phyloP scores from a whole-genome alignment of 2,329 filamentous ascomycete genomes.

The Dactylonectria macrodidyma region DNA sequence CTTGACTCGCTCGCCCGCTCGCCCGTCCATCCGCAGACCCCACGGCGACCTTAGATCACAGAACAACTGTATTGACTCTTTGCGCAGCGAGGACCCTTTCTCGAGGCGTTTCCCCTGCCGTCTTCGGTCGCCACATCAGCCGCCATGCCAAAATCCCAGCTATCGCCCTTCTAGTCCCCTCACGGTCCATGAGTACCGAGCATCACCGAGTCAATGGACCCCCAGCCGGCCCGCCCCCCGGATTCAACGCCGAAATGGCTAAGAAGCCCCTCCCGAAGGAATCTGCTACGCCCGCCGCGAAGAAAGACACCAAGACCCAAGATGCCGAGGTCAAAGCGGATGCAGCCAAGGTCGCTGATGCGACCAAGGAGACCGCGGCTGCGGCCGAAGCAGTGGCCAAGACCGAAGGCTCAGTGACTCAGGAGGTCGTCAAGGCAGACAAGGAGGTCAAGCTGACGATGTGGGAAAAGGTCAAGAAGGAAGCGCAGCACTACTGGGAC shows the following conservation, averaged over 20 bases:
- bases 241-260: slow-evolving; percentile 91
- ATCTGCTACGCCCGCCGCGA: slow-evolving; percentile 52
- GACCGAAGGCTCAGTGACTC: slow-evolving; percentile 55
- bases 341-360: slow-evolving; percentile 21
- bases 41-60: slow-evolving; percentile 10
- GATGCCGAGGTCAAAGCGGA: slow-evolving; percentile 36
- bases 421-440: slow-evolving; percentile 67
- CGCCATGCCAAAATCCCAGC: slow-evolving; percentile 64
- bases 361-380: slow-evolving; percentile 45
- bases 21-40: slow-evolving; percentile 13
- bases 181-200: slow-evolving; percentile 71
- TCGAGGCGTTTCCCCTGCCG: slow-evolving; percentile 62
- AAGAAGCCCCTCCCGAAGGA: slow-evolving; percentile 84
- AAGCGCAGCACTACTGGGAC: slow-evolving; percentile 96
- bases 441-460: slow-evolving; percentile 90
- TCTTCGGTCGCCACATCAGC: slow-evolving; percentile 63
- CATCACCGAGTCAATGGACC: slow-evolving; percentile 66
- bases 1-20: slow-evolving; percentile 12
- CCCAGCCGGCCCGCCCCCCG: slow-evolving; percentile 81
- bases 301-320: slow-evolving; percentile 48
- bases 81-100: slow-evolving; percentile 62
- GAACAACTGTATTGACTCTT: slow-evolving; percentile 44
- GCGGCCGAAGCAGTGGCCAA: slow-evolving; percentile 50
- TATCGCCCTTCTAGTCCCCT: slow-evolving; percentile 70
- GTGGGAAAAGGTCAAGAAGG: slow-evolving; percentile 95